phyloP scores from a whole-genome alignment of 2,329 filamentous ascomycete genomes.

The Xylogone sp. region DNA sequence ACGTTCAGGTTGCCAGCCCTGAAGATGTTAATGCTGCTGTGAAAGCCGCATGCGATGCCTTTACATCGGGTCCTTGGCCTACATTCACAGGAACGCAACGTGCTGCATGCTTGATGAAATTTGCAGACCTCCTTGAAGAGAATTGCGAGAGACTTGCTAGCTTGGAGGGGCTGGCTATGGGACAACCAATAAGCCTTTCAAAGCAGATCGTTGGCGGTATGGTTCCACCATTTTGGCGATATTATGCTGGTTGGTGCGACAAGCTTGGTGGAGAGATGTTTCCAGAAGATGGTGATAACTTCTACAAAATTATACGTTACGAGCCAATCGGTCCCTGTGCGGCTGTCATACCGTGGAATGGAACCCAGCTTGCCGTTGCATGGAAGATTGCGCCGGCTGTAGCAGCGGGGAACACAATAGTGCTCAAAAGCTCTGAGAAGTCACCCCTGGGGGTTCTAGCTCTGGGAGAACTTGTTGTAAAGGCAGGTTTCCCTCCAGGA shows the following conservation, averaged over 20 bases:
- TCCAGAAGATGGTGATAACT: not conserved
- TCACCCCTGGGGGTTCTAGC: constrained; percentile 51
- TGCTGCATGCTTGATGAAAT: constrained; percentile 34
- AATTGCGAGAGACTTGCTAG: constrained; percentile 30
- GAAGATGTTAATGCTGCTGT: constrained; percentile 35
- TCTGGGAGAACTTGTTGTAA: constrained; percentile 27
- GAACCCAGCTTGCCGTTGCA: not conserved
- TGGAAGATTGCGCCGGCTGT: constrained; percentile 1
- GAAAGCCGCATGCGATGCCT: constrained; percentile 37
- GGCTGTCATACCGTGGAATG: not conserved
- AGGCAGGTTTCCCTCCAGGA: constrained; percentile 24
- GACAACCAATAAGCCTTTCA: constrained; percentile 68
- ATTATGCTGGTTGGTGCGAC: constrained; percentile 74
- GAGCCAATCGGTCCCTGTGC: constrained; percentile 1
- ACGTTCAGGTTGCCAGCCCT: not conserved
- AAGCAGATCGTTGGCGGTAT: constrained; percentile 75
- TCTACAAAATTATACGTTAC: not conserved
- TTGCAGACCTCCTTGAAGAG: constrained; percentile 39
- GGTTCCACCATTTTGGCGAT: constrained; percentile 31
- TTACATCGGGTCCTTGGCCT: constrained; percentile 35
- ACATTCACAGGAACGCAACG: constrained; percentile 32
- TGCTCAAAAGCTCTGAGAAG: constrained; percentile 42
- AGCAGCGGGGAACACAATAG: not conserved
- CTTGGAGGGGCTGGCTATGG: constrained; percentile 69
- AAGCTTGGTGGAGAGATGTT: constrained; percentile 73